Evolutionary conservation across 2,329 filamentous ascomycete genomes (phyloP).

Genomic region (Stemphylium lycopersici): DNA sequence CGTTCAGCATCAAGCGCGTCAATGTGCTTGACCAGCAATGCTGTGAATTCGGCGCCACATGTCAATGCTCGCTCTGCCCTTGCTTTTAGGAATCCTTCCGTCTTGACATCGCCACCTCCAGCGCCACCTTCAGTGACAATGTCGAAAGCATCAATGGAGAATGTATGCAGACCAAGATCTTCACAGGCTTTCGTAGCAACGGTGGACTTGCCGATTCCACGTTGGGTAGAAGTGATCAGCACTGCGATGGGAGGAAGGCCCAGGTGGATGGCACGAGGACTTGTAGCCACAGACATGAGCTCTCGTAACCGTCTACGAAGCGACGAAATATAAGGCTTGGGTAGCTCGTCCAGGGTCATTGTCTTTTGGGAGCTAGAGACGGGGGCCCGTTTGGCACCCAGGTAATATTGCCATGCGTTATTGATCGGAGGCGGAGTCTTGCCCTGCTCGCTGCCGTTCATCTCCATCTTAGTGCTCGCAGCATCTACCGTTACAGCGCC

Average conservation of each 20-base stretch:
- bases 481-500: slow-evolving; percentile 86
- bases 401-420: slow-evolving; percentile 88
- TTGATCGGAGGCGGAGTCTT: slow-evolving; percentile 76
- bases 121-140: slow-evolving; percentile 89
- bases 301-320: slow-evolving; percentile 73
- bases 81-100: slow-evolving; percentile 86
- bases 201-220: slow-evolving; percentile 90
- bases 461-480: slow-evolving; percentile 84
- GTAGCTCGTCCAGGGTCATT: slow-evolving; percentile 52
- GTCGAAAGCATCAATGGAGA: slow-evolving; percentile 88
- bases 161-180: slow-evolving; percentile 89
- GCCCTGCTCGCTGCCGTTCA: slow-evolving; percentile 85
- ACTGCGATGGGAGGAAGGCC: slow-evolving; percentile 88
- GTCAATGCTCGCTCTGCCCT: slow-evolving; percentile 86
- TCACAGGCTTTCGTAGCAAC: slow-evolving; percentile 77
- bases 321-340: slow-evolving; percentile 52
- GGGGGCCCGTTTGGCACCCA: slow-evolving; percentile 74
- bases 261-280: slow-evolving; percentile 82
- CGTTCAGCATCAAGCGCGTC: slow-evolving; percentile 91
- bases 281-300: slow-evolving; percentile 86
- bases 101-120: slow-evolving; percentile 90
- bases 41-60: slow-evolving; percentile 83
- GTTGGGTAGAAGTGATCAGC: slow-evolving; percentile 86
- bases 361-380: slow-evolving; percentile 63
- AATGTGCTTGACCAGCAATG: slow-evolving; percentile 84